phyloP scores from a whole-genome alignment of 2,329 filamentous ascomycete species.

The Pestalotiopsis sp. region DNA sequence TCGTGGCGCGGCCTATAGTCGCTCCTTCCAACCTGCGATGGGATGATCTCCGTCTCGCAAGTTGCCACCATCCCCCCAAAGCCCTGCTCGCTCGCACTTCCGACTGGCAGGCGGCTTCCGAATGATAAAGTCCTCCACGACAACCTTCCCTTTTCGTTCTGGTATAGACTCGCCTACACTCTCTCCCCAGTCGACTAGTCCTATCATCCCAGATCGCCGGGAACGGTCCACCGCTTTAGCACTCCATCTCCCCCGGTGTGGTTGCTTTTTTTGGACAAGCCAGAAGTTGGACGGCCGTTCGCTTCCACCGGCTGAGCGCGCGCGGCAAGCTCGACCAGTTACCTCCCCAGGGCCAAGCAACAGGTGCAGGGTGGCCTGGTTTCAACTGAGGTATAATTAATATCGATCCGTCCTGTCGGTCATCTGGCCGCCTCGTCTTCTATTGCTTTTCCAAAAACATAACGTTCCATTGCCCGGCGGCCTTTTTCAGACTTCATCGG shows the following conservation, averaged over 20 bases:
- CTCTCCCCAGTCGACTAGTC: background rate
- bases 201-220: constrained; percentile 5
- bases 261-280: background rate
- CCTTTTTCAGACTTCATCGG: background rate
- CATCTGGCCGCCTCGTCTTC: background rate
- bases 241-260: background rate
- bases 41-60: background rate
- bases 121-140: background rate
- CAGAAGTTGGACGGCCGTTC: background rate
- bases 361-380: background rate
- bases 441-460: background rate
- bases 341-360: background rate
- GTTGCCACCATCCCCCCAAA: background rate
- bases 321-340: background rate
- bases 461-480: background rate
- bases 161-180: constrained; percentile 4
- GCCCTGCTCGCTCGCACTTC: background rate
- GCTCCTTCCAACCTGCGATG: background rate
- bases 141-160: constrained; percentile 2
- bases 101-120: background rate
- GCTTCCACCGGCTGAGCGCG: background rate
- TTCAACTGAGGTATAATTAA: constrained; percentile 1
- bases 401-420: background rate
- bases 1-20: background rate
- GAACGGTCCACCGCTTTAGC: background rate